Conservation (phyloP, 1,139 yeast species). For the Spathaspora sp. region DNA sequence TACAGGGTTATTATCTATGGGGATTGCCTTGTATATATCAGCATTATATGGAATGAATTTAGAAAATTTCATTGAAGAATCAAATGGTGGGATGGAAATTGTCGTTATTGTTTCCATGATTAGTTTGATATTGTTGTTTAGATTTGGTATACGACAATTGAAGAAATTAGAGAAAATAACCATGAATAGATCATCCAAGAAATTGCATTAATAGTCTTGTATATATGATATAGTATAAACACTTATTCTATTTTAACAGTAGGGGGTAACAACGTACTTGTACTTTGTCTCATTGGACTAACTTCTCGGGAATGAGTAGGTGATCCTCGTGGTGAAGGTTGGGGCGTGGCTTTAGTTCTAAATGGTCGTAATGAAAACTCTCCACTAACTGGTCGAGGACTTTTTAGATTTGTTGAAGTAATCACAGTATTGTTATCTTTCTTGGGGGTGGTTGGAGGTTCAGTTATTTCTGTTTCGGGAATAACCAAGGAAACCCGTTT, state of each 20-base stretch:
- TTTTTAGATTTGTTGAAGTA: slow-evolving; percentile 5
- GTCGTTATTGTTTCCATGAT: slow-evolving; percentile 30
- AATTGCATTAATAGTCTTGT: not conserved
- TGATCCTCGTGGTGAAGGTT: slow-evolving; percentile 40
- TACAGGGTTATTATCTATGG: slow-evolving; percentile 43
- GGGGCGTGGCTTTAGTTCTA: slow-evolving; percentile 41
- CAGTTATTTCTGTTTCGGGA: slow-evolving; percentile 15
- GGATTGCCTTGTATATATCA: slow-evolving; percentile 37
- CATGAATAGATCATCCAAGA: slow-evolving; percentile 30
- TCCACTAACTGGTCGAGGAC: slow-evolving; percentile 21
- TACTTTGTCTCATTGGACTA: not conserved
- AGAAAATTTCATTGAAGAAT: slow-evolving; percentile 84
- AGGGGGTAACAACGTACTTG: not conserved
- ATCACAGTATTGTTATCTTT: not conserved
- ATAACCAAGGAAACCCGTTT: slow-evolving; percentile 22
- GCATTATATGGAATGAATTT: slow-evolving; percentile 66
- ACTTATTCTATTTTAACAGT: not conserved
- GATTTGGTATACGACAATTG: slow-evolving; percentile 30
- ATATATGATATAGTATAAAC: not conserved
- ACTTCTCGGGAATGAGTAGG: slow-evolving; percentile 24
- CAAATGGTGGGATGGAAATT: slow-evolving; percentile 44
- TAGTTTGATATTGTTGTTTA: slow-evolving; percentile 25
- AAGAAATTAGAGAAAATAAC: slow-evolving; percentile 39
- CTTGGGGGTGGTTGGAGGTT: slow-evolving; percentile 7
- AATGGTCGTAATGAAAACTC: slow-evolving; percentile 46